These are phyloP conservation scores for Penicillium samsonianum DNA, from an alignment of 495 filamentous ascomycete species.

Conservation along the genomic window DNA sequence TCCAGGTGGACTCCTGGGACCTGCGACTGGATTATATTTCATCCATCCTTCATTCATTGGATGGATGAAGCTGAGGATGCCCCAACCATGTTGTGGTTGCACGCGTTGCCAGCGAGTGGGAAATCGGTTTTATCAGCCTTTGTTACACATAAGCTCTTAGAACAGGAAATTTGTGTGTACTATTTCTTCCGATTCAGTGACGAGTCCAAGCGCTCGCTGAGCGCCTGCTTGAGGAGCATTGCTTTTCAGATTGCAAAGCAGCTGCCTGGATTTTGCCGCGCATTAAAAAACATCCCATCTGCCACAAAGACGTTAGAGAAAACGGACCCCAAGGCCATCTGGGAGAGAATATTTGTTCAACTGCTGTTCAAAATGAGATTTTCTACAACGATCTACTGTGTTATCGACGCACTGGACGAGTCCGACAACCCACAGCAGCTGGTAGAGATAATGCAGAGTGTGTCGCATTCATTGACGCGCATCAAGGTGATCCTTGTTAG, in stretches of 20 bases:
- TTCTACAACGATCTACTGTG: background rate
- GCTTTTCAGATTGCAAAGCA: constrained; percentile 13
- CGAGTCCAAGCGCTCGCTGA: background rate
- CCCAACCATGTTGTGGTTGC: constrained; percentile 6
- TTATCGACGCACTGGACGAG: constrained; percentile 16
- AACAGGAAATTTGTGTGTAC: background rate
- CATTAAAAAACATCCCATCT: background rate
- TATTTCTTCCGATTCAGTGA: constrained; percentile 7
- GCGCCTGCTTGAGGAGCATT: background rate
- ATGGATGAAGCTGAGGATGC: background rate
- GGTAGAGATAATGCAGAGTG: background rate
- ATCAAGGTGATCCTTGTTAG: constrained; percentile 10
- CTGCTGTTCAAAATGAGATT: constrained; percentile 6
- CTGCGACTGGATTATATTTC: background rate
- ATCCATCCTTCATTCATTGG: background rate
- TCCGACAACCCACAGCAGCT: background rate
- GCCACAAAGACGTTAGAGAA: background rate
- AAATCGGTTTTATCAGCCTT: constrained; percentile 14
- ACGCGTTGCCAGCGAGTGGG: constrained; percentile 6
- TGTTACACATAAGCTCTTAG: background rate
- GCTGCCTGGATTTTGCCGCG: background rate
- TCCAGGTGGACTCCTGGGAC: constrained; percentile 4
- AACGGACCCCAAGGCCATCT: constrained; percentile 4
- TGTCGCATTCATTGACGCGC: background rate
- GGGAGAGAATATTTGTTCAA: constrained; percentile 1